Base-by-base conservation (phyloP, 2,329 filamentous ascomycete genomes). In the Nemania serpens region DNA sequence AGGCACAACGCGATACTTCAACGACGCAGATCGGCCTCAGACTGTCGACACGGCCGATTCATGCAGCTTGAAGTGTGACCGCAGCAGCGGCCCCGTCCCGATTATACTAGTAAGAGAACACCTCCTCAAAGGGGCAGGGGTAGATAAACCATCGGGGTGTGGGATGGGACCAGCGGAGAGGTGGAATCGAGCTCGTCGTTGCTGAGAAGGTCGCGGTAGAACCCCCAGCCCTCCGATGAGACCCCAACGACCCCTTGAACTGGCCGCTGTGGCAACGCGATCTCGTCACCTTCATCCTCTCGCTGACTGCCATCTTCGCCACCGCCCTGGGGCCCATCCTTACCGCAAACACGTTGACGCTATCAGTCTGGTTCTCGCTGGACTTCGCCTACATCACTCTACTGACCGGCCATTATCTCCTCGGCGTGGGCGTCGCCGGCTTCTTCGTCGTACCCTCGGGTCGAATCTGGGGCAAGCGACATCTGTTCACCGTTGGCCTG, bases 241-340 rank as follows among this genome's bases (percentile, higher is more conserved):
- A 96, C 74, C 91, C 91, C 3, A 94, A 96, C 74, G 93, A 97
- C 75, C 93, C 92, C 33, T 81, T 97, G 65, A 83, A 82, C 73
- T 97, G 93, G 93, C 90, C 93, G 20, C 75, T 96, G 62, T 94
- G 91, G 90, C 86, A 85, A 68, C 91, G 93, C 73, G 93, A 97
- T 74, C 69, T 90, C 55, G 93, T 95, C 72, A 89, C 93, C 63
- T 80, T 87, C 59, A 84, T 91, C 64, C 86, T 98, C 25, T 97
- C 90, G 65, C 77, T 95, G 61, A 84, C 90, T 22, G 89, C 91
- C 64, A 88, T 97, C 71, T 89, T 97, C 67, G 93, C 91, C 53
- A 91, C 91, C 12, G 89, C 91, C 0, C 86, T 96, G 10, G 92
- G 91, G 33, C 90, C 94, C 4, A 88, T 97, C 58, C 88, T 97